Evolutionary conservation across 2,329 filamentous ascomycete species (phyloP), one percentile per base, ranked within the genome.

Genomic region (Colletotrichum gloeosporioides): DNA sequence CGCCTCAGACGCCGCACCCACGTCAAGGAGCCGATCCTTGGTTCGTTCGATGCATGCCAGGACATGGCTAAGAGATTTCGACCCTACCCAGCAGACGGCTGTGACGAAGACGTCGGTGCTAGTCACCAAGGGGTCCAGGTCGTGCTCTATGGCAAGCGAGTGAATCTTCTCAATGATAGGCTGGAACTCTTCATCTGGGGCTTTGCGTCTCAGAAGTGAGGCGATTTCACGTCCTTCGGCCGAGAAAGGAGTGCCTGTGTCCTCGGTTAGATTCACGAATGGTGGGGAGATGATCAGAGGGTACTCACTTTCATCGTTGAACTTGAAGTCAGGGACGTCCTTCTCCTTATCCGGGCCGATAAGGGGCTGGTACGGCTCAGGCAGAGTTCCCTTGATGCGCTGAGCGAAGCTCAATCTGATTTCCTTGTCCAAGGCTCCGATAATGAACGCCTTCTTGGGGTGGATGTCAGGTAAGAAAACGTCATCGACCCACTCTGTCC

Each of bases 291-390:
- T 15, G 27, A 61, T 22, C 13, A 71, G 13, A 13, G 36, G 12
- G 73, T 63, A 89, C 92, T 86, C 88, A 95, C 94, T 88, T 72
- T 95, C 92, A 76, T 93, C 88, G 29, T 92, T 92, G 83, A 95
- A 99, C 85, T 99, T 99, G 87, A 98, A 99, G 77, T 96, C 94
- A 0, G 97, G 97, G n/a, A 94, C 95, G 82, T 99, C 97, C 82
- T 97, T 95, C 85, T 99, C 96, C 83, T 98, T 98, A 79, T 94
- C 95, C 69, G 95, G 92, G 0, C 94, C 91, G 78, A 99, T 96
- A 76, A 99, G 87, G 4, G 88, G 87, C 80, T 96, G 92, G 82
- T 98, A 99, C 9, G 93, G 92, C 69, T 94, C 93, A 2, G 96
- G 97, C 9, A 99, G 88, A 7, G 97, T 99, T 78, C 96, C 96